Evolutionary conservation across 2,329 filamentous ascomycete genomes (phyloP), one percentile per base, ranked within the genome.

Genomic region (Ophiostoma perfectum): DNA sequence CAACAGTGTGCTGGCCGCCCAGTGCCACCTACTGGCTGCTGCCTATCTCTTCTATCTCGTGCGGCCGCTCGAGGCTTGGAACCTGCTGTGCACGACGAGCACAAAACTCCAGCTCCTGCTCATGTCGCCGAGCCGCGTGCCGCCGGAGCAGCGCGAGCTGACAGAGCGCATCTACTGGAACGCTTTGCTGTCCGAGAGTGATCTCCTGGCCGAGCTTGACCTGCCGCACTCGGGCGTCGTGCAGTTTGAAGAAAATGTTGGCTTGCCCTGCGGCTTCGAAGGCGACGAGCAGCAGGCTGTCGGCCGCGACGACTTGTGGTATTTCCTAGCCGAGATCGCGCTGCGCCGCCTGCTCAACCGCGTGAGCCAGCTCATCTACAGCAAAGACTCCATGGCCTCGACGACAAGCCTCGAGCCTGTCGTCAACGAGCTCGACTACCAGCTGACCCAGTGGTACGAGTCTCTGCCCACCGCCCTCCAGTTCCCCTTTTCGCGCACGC

Each of bases 131-230:
- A 47, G 27, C n/a, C 84, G 90, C 67, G 84, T 94, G 0, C 89
- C 90, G 0, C 80, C 86, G 4, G 86, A 88, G 44, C 88, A 91
- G 75, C 84, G 87, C 73, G 90, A 93, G 75, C 78, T 94, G 42
- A 87, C 87, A 64, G 90, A 92, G 77, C 83, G 91, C 65, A 89
- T 94, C 14, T 95, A 92, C 79, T 95, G 91, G 91, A 94, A 95
- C 73, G 84, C 90, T 2, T 80, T 93, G 1, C 84, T 94, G 66
- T 92, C 92, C 70, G 91, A 94, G 77, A 93, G 88, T 74, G 91
- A 94, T 75, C 82, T 94, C 52, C 82, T 93, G 4, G 90, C 90
- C 8, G 91, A 94, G 76, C 80, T 94, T 45, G 91, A 94, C 75
- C 82, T 95, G 16, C 91, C 91, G 4, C 91, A 94, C 76, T 93